These are phyloP conservation scores for Tylopilus orsonianus DNA, from an alignment of 1,284 basidiomycete species.

Conservation along the genomic window DNA sequence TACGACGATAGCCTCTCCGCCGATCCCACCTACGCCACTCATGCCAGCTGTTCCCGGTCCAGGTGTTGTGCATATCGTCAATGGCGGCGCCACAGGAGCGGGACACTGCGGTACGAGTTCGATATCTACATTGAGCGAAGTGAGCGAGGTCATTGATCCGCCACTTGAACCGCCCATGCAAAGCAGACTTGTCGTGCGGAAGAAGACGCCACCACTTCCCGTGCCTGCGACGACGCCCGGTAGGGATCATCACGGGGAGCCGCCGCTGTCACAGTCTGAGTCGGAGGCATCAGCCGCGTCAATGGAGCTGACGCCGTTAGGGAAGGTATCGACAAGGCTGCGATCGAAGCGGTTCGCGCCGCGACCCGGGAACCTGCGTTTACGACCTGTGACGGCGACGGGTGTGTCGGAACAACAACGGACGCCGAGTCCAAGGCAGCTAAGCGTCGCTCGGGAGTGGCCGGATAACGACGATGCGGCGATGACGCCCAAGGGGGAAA, in stretches of 20 bases:
- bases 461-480: constrained; percentile 49
- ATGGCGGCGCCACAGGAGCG: constrained; percentile 2
- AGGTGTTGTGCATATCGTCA: constrained; percentile 21
- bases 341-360: constrained; percentile 51
- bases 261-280: constrained; percentile 18
- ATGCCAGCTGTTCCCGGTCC: constrained; percentile 10
- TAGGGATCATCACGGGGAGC: constrained; percentile 33
- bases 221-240: constrained; percentile 12
- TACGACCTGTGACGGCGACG: constrained; percentile 23
- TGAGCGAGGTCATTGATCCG: constrained; percentile 14
- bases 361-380: constrained; percentile 47
- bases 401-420: constrained; percentile 32
- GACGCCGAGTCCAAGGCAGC: constrained; percentile 41
- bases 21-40: constrained; percentile 42
- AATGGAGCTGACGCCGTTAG: constrained; percentile 33
- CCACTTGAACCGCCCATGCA: constrained; percentile 34
- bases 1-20: constrained; percentile 41
- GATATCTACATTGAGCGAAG: constrained; percentile 38
- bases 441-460: constrained; percentile 48
- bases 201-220: constrained; percentile 38
- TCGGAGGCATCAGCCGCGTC: constrained; percentile 45
- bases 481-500: constrained; percentile 55
- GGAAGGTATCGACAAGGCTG: constrained; percentile 38
- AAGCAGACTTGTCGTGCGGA: constrained; percentile 34
- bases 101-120: constrained; percentile 32